Evolutionary conservation across 805 yeast genomes (phyloP), one percentile per base, ranked within the genome.

Genomic region (Ogataea philodendri): DNA sequence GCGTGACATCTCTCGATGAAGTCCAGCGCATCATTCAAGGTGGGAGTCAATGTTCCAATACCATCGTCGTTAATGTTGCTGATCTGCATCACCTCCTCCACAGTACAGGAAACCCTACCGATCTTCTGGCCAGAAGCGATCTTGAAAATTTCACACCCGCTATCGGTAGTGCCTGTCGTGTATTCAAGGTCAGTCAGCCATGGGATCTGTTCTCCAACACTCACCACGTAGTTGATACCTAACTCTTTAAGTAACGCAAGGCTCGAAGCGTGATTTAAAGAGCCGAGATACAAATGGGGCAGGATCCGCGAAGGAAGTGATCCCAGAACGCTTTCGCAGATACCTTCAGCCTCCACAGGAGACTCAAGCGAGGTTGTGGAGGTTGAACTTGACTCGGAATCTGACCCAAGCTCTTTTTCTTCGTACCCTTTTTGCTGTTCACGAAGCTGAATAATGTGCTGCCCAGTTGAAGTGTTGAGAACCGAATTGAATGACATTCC

Each of bases 51-150:
- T 38, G 84, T 78, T 43, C 89, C 96, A 30, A 84, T 80, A 1
- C 97, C 97, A 58, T 90, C 96, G 57, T 90, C 97, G 52, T 84
- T 88, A 22, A 90, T 66, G 51, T 86, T 80, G 42, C 76, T 72
- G 23, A 90, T 75, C 42, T 72, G 69, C 78, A 84, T 62, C 15
- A 80, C 69, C 27, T 74, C 67, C 7, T 63, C 57, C 7, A 78
- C 65, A 7, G 58, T 51, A 22, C 66, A 51, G 15, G 39, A 38
- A n/a, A 42, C 28, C 3, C 51, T 47, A 7, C 41, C 32, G 33
- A 44, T 42, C 30, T 24, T 21, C 38, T 49, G 57, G 15, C 38
- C 36, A 4, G 40, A 47, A n/a, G 35, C 18, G 6, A 59, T 40
- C 15, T 38, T 44, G 35, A 57, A 37, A 8, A 59, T 35, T 20